Evolutionary conservation across 768 basidiomycete genomes (phyloP), one percentile per base, ranked within the genome.

Genomic region (Suillus brevipes): DNA sequence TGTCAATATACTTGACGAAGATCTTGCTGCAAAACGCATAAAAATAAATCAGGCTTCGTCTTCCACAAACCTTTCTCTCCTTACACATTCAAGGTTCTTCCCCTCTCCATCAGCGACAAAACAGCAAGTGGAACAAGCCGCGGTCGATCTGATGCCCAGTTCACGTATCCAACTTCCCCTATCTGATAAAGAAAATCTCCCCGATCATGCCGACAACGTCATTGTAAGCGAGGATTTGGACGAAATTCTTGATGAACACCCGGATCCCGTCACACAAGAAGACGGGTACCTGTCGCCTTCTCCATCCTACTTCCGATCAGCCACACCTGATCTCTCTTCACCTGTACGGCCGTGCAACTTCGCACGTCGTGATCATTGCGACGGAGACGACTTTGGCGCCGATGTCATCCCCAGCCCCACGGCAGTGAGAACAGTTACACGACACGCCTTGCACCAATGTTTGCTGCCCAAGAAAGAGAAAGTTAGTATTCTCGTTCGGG

Each of bases 251-350:
- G 77, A 80, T 37, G 74, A 81, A 31, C 70, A 65, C 55, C 69
- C 73, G 40, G 81, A 85, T 60, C 71, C 69, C 12, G 85, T 91
- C 18, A 80, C 82, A 71, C 92, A 92, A 76, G 92, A 94, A 72
- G 91, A 91, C 66, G 92, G 92, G 18, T 94, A 94, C 75, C 81
- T 90, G 61, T 92, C 92, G n/a, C 91, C 91, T 18, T 78, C 84
- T 10, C 78, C 84, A 56, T 86, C 86, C 28, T 79, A 82, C 68
- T 70, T 73, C 66, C 82, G 81, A 59, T 77, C 76, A 65, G 79
- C 80, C 66, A 88, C 87, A 43, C 82, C 82, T 31, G 85, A 90
- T 64, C 70, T 92, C 36, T 91, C 89, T 56, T 92, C 91, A 13
- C 90, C 91, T 28, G 66, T 80, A 47, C 79, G 78, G 38, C 65